Evolutionary conservation across 1,284 basidiomycete species (phyloP).

Genomic region (Leccinum proximum): DNA sequence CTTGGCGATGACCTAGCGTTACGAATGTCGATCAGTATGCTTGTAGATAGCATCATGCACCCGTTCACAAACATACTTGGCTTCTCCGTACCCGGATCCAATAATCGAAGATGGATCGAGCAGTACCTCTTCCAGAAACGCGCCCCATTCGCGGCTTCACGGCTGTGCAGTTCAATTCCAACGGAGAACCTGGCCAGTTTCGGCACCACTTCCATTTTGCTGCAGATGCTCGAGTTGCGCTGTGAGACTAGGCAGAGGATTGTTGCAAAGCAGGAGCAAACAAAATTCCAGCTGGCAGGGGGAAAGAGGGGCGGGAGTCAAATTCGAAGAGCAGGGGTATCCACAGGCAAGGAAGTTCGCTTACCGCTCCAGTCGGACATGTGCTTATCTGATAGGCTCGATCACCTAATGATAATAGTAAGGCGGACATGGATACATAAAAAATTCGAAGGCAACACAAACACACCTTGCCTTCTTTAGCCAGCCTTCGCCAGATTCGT

Average conservation of each 20-base stretch:
- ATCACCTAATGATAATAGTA: constrained; percentile 51
- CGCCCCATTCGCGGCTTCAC: constrained; percentile 4
- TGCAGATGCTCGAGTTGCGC: constrained; percentile 49
- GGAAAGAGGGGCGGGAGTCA: constrained; percentile 6
- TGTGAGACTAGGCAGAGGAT: constrained; percentile 69
- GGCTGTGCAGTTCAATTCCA: constrained; percentile 7
- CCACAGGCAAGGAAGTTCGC: constrained; percentile 29
- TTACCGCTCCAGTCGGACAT: constrained; percentile 80
- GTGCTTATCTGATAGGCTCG: constrained; percentile 81
- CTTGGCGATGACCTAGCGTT: too few species aligned
- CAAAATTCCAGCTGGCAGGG: constrained; percentile 80
- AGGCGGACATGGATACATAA: constrained; percentile 5
- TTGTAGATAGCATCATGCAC: background rate
- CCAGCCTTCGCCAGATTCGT: constrained; percentile 76
- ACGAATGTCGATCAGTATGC: background rate
- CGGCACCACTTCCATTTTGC: constrained; percentile 42
- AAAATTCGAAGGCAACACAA: background rate
- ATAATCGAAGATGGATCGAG: constrained; percentile 5
- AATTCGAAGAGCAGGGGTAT: constrained; percentile 4
- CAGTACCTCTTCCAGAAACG: constrained; percentile 9
- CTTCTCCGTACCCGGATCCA: too few species aligned
- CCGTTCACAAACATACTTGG: constrained; percentile 12
- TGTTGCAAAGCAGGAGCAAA: constrained; percentile 80
- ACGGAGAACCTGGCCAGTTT: too few species aligned
- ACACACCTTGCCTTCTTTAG: constrained; percentile 68